phyloP scores from a whole-genome alignment of 371 early-diverging fungal species.

The Syncephalastrum contaminatum region DNA sequence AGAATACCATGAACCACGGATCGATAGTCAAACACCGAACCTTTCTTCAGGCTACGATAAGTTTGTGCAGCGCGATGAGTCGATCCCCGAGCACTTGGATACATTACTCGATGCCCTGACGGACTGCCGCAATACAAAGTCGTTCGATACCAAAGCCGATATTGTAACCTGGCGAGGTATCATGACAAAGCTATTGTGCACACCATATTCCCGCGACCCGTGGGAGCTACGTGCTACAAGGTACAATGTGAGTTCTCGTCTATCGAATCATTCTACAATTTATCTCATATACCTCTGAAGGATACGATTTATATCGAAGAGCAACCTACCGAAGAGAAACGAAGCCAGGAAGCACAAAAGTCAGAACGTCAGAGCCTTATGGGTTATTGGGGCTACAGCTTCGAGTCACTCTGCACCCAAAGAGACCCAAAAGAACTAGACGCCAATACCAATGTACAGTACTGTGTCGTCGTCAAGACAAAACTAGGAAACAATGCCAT shows the following conservation, averaged over 20 bases:
- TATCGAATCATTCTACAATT: too few relatives aligned
- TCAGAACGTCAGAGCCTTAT: slow-evolving; percentile 63
- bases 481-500: slow-evolving; percentile 67
- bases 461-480: slow-evolving; percentile 83
- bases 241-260: slow-evolving; percentile 54
- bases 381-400: slow-evolving; percentile 79
- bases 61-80: slow-evolving; percentile 63
- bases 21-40: slow-evolving; percentile 16
- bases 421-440: slow-evolving; percentile 32
- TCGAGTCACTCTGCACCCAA: slow-evolving; percentile 65
- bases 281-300: slow-evolving; percentile 29
- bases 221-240: slow-evolving; percentile 82
- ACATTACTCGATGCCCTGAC: slow-evolving; percentile 70
- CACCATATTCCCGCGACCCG: slow-evolving; percentile 73
- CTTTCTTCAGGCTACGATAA: slow-evolving; percentile 59
- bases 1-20: slow-evolving; percentile 54
- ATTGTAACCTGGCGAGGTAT: slow-evolving; percentile 78
- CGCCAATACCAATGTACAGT: slow-evolving; percentile 85
- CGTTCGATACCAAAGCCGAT: slow-evolving; percentile 24
- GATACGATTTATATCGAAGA: slow-evolving; percentile 79
- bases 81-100: slow-evolving; percentile 77
- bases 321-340: slow-evolving; percentile 54
- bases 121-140: slow-evolving; percentile 15
- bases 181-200: slow-evolving; percentile 79
- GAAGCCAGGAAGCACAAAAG: slow-evolving; percentile 28